These are phyloP conservation scores for Euclidium syriacum DNA, from an alignment of 345 rosid genomes.

Conservation along the genomic window DNA sequence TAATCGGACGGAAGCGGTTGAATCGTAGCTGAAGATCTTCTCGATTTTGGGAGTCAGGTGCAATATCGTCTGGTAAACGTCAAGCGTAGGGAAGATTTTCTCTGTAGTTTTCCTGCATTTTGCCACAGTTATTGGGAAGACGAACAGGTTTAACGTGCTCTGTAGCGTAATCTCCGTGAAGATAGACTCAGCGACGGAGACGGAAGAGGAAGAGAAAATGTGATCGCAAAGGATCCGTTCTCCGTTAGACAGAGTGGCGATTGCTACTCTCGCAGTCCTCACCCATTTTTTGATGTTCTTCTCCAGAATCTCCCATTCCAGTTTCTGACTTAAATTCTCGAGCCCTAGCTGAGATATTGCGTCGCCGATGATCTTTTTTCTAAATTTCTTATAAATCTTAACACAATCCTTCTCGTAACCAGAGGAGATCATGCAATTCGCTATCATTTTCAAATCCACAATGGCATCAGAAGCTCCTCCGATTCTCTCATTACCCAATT, in stretches of 20 bases:
- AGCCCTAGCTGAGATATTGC: slow-evolving; percentile 51
- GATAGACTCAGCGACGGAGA: slow-evolving; percentile 45
- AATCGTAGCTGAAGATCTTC: slow-evolving; percentile 52
- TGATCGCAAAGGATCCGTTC: slow-evolving; percentile 64
- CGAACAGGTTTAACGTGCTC: slow-evolving; percentile 51
- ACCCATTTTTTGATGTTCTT: slow-evolving; percentile 55
- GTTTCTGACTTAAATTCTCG: slow-evolving; percentile 48
- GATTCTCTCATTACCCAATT: background rate
- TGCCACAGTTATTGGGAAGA: slow-evolving; percentile 58
- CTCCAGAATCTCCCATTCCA: slow-evolving; percentile 69
- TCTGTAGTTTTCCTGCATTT: slow-evolving; percentile 62
- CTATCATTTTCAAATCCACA: slow-evolving; percentile 58
- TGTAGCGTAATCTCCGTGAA: slow-evolving; percentile 51
- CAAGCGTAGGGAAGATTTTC: slow-evolving; percentile 69
- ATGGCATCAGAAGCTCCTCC: slow-evolving; percentile 27
- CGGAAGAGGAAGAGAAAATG: slow-evolving; percentile 55
- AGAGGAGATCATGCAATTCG: slow-evolving; percentile 60
- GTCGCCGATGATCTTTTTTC: slow-evolving; percentile 60
- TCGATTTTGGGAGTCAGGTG: slow-evolving; percentile 56
- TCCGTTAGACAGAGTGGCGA: slow-evolving; percentile 50
- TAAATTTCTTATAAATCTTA: slow-evolving; percentile 45
- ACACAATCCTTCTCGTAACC: slow-evolving; percentile 75
- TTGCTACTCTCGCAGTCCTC: slow-evolving; percentile 40
- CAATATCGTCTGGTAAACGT: slow-evolving; percentile 64
- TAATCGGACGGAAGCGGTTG: slow-evolving; percentile 40